These are phyloP conservation scores for Brassica rapa DNA, from an alignment of 345 rosid species.

Conservation along the genomic window DNA sequence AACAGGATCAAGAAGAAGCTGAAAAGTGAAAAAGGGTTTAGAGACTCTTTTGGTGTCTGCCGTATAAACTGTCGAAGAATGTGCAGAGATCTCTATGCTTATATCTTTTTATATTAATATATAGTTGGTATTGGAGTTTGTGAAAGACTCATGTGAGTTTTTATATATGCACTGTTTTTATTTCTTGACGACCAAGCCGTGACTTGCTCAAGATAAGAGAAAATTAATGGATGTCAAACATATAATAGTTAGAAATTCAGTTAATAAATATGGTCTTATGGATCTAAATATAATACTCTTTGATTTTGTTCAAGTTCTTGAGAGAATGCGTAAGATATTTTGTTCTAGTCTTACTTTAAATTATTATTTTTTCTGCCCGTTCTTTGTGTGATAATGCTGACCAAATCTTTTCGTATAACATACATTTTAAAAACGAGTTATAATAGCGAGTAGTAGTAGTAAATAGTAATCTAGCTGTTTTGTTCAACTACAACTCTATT, in stretches of 20 bases:
- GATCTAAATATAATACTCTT: not conserved
- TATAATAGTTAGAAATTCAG: not conserved
- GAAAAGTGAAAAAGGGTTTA: conserved; percentile 16
- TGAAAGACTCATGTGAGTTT: not conserved
- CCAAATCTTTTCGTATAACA: conserved; percentile 1
- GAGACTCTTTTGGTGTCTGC: conserved; percentile 23
- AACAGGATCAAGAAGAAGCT: conserved; percentile 24
- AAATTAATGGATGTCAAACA: conserved; percentile 4
- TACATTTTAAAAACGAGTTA: not conserved
- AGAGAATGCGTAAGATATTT: not conserved
- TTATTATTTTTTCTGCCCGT: not conserved
- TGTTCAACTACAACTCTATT: conserved; percentile 27
- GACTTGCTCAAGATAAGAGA: conserved; percentile 15
- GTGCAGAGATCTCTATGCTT: conserved; percentile 21
- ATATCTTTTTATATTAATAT: not conserved
- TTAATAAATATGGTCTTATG: not conserved
- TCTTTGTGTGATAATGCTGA: conserved; percentile 8
- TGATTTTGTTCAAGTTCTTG: not conserved
- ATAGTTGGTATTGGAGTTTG: conserved; percentile 25
- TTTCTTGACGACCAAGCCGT: conserved; percentile 38
- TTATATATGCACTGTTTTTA: conserved; percentile 20
- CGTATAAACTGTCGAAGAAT: conserved; percentile 7
- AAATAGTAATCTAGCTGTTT: conserved; percentile 24
- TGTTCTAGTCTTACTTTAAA: not conserved
- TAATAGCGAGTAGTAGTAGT: not conserved